These are phyloP conservation scores for Pontederia crassipes DNA, from an alignment of 176 grass and related monocot species.

Conservation along the genomic window DNA sequence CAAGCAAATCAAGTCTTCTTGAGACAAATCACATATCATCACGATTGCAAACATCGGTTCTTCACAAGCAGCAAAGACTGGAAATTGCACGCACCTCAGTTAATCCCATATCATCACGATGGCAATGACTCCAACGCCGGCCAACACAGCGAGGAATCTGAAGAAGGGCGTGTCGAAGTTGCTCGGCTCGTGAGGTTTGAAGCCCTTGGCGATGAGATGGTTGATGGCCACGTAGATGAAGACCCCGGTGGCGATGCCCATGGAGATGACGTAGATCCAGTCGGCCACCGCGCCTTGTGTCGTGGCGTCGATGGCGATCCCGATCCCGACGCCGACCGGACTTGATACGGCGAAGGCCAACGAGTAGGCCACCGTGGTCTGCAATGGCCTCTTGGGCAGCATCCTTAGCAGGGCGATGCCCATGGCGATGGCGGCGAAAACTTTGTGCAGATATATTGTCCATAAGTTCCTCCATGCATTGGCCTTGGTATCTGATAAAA, in stretches of 20 bases:
- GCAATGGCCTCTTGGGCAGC: slow-evolving; percentile 34
- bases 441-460: slow-evolving; percentile 67
- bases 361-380: slow-evolving; percentile 46
- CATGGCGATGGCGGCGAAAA: slow-evolving; percentile 66
- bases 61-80: neutral
- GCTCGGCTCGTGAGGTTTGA: slow-evolving; percentile 28
- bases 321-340: slow-evolving; percentile 49
- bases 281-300: slow-evolving; percentile 25
- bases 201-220: slow-evolving; percentile 74
- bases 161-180: slow-evolving; percentile 40
- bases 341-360: slow-evolving; percentile 48
- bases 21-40: neutral
- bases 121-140: slow-evolving; percentile 42
- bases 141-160: slow-evolving; percentile 48
- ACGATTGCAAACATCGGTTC: neutral
- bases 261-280: slow-evolving; percentile 64
- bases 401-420: slow-evolving; percentile 62
- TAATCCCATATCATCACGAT: slow-evolving; percentile 74
- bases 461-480: slow-evolving; percentile 69
- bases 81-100: too few species aligned
- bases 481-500: slow-evolving; percentile 23
- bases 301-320: slow-evolving; percentile 51
- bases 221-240: slow-evolving; percentile 78
- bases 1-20: neutral
- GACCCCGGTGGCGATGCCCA: slow-evolving; percentile 53